These are phyloP conservation scores for Tilletia indica DNA, from an alignment of 1,284 basidiomycete genomes.

Conservation along the genomic window DNA sequence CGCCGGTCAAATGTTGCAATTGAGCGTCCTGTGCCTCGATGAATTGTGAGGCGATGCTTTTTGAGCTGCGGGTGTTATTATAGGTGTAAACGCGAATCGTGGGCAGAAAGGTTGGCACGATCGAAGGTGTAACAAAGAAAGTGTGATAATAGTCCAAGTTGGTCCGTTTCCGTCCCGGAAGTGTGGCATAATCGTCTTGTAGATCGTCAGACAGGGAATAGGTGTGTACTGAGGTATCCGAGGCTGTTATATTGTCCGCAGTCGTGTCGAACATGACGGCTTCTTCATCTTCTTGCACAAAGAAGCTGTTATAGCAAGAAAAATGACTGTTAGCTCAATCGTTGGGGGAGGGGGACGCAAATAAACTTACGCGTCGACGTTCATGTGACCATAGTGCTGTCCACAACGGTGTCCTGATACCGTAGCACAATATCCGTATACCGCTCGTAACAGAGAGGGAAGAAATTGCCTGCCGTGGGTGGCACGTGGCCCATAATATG, in stretches of 20 bases:
- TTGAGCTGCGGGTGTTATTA: slow-evolving; percentile 38
- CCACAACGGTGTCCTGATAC: slow-evolving; percentile 86
- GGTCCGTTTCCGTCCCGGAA: slow-evolving; percentile 42
- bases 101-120: slow-evolving; percentile 86
- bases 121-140: slow-evolving; percentile 53
- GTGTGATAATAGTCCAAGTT: slow-evolving; percentile 44
- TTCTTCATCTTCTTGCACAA: slow-evolving; percentile 47
- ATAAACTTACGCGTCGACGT: slow-evolving; percentile 42
- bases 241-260: background rate
- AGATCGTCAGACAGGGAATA: slow-evolving; percentile 35
- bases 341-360: background rate
- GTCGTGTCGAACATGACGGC: slow-evolving; percentile 20
- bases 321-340: background rate
- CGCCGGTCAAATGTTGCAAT: background rate
- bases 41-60: background rate
- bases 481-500: slow-evolving; percentile 66
- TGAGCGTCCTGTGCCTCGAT: background rate
- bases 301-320: slow-evolving; percentile 25
- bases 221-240: background rate
- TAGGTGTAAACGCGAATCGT: slow-evolving; percentile 73
- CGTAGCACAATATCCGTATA: slow-evolving; percentile 79
- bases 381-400: slow-evolving; percentile 75
- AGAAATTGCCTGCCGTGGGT: slow-evolving; percentile 77
- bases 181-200: slow-evolving; percentile 46
- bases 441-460: slow-evolving; percentile 73